Percentiles rank a stretch among this genome's conserved stretches.
Conservation (phyloP, 164 flowering plant genomes). For the Umbellularia californica region DNA sequence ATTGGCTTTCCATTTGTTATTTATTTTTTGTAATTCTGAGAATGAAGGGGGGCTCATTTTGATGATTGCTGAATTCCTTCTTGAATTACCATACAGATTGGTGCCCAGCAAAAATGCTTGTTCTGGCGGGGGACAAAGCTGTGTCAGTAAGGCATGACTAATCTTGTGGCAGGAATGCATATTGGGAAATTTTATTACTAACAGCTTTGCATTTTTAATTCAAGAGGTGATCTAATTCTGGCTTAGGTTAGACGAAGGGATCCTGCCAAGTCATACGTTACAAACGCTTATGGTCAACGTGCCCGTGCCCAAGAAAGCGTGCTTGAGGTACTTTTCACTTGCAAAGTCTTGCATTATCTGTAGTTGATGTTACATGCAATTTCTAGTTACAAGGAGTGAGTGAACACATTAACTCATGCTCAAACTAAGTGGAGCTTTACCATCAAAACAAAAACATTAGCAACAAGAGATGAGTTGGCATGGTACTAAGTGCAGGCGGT, state of each 20-base stretch:
- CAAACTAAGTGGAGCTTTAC: background rate
- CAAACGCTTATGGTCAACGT: conserved; percentile 29
- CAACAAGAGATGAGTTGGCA: background rate
- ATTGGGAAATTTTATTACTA: background rate
- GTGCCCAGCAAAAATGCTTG: conserved; percentile 24
- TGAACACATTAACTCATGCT: background rate
- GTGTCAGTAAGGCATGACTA: conserved; percentile 29
- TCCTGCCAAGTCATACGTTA: conserved; percentile 12
- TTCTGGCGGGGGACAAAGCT: conserved; percentile 7
- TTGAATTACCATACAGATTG: conserved; percentile 22
- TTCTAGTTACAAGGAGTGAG: background rate
- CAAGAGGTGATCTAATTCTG: conserved; percentile 9
- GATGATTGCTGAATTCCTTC: background rate
- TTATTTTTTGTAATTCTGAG: background rate
- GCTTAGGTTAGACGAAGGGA: conserved; percentile 29
- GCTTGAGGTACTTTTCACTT: conserved; percentile 39
- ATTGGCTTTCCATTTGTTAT: background rate
- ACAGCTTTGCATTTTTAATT: background rate
- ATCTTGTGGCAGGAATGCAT: background rate
- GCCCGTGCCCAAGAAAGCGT: conserved; percentile 38
- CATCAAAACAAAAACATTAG: background rate
- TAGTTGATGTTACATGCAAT: background rate
- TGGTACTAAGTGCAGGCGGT: too few species aligned
- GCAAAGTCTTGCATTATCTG: background rate
- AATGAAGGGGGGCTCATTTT: background rate